Conservation (phyloP, 495 filamentous ascomycete genomes). For the Penicillium argentinense region DNA sequence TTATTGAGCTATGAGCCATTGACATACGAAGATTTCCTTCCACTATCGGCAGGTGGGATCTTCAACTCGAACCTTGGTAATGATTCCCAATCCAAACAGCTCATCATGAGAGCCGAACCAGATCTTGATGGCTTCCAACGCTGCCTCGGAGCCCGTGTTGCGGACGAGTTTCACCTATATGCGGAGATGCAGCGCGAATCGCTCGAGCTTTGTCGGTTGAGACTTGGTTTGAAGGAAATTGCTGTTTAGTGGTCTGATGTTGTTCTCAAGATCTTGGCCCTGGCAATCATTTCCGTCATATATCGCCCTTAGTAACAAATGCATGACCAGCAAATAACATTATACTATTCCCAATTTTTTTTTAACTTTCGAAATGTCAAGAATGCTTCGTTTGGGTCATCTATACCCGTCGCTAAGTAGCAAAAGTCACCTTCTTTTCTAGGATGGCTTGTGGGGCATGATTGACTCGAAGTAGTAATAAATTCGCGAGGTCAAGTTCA, state of each 20-base stretch:
- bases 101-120: constrained; percentile 31
- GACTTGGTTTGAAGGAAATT: constrained; percentile 19
- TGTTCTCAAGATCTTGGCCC: too few relatives aligned
- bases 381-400: too few relatives aligned
- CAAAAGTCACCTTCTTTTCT: too few relatives aligned
- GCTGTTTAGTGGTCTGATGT: neutral
- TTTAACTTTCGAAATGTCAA: too few relatives aligned
- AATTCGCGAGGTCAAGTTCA: too few relatives aligned
- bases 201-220: constrained; percentile 19
- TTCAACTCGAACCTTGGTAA: constrained; percentile 41
- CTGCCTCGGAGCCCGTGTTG: constrained; percentile 18
- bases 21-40: constrained; percentile 46
- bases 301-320: too few relatives aligned
- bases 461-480: too few relatives aligned
- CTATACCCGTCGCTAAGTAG: too few relatives aligned
- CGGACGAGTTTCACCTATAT: constrained; percentile 34
- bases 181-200: constrained; percentile 27
- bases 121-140: constrained; percentile 35
- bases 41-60: constrained; percentile 42
- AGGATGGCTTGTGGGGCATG: too few relatives aligned
- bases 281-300: neutral
- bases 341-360: too few relatives aligned
- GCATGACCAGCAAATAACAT: too few relatives aligned
- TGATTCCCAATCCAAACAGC: constrained; percentile 18
- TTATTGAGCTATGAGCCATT: constrained; percentile 33